Evolutionary conservation across 768 basidiomycete genomes (phyloP), one percentile per base, ranked within the genome.

Genomic region (Rhizopogon roseolus): DNA sequence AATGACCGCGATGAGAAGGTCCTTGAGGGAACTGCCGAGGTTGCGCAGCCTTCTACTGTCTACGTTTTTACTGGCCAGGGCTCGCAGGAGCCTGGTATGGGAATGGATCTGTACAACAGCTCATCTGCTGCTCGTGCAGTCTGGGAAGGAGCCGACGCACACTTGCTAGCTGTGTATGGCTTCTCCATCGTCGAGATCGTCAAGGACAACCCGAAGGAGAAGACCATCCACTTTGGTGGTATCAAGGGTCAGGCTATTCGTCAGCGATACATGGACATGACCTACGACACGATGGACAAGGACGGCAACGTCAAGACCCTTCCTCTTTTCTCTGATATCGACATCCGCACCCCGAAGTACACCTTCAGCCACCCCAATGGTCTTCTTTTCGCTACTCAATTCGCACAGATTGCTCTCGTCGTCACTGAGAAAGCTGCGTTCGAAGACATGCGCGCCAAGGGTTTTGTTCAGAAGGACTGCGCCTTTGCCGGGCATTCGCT

Each of bases 241-340:
- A 91, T 98, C 71, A 98, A 98, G 74, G 97, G 97, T 39, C 96
- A 98, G 68, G 95, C 87, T 3, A 98, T 98, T 59, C 90, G 97
- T 28, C 90, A 95, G 63, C 86, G 97, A n/a, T 99, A 99, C 74
- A 98, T 98, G 93, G 94, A 95, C 61, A 97, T 99, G 90, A 89
- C 90, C 5, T 98, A 98, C 75, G 95, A 98, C 66, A 86, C 93
- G 0, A 88, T 92, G 80, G 96, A 97, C 73, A 93, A 91, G 74
- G 93, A 95, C 62, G 96, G 96, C 53, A 86, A 89, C 64, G 83
- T 98, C 70, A 95, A 94, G 79, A 98, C 93, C 0, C 86, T 97
- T 11, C 95, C 96, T 43, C 84, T 99, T 50, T 99, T 98, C 69
- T 81, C 89, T 44, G 96, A 98, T 69, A 98, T 99, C 70, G 86